These are phyloP conservation scores for Penicillium brevicompactum DNA, from an alignment of 2,329 filamentous ascomycete species.

Conservation along the genomic window DNA sequence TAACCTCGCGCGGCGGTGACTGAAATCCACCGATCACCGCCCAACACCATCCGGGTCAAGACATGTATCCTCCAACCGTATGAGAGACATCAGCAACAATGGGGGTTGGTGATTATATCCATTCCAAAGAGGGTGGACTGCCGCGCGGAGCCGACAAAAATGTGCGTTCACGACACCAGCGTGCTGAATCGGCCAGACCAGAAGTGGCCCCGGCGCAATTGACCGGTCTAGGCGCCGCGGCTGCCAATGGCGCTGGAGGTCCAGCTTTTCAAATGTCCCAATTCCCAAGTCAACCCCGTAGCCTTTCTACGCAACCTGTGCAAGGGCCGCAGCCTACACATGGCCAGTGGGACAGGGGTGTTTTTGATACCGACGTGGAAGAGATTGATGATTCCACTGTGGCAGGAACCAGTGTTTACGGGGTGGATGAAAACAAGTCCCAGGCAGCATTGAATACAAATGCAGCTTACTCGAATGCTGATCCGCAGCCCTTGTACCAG, in stretches of 20 bases:
- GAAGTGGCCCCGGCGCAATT: conserved; percentile 34
- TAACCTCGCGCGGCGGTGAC: conserved; percentile 22
- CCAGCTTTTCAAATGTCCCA: conserved; percentile 19
- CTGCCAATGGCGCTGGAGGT: conserved; percentile 15
- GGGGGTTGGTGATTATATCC: conserved; percentile 47
- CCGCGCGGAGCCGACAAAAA: conserved; percentile 26
- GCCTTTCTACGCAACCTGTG: background rate
- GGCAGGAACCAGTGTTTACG: conserved; percentile 41
- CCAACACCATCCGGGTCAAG: background rate
- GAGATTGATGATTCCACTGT: conserved; percentile 47
- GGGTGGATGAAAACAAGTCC: conserved; percentile 32
- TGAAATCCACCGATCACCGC: background rate
- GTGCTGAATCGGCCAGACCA: conserved; percentile 39
- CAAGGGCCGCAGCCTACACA: conserved; percentile 3
- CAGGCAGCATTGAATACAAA: conserved; percentile 22
- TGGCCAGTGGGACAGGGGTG: conserved; percentile 35
- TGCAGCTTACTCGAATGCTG: conserved; percentile 22
- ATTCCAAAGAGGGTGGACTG: conserved; percentile 39
- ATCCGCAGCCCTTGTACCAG: conserved; percentile 25
- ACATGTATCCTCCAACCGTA: background rate
- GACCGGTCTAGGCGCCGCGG: conserved; percentile 19
- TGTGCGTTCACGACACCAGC: conserved; percentile 32
- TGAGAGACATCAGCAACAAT: conserved; percentile 25
- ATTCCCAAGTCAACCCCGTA: conserved; percentile 18
- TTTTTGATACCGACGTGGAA: conserved; percentile 49